Evolutionary conservation across 106 monocot species (phyloP).

Genomic region (Hemerocallis citrina): DNA sequence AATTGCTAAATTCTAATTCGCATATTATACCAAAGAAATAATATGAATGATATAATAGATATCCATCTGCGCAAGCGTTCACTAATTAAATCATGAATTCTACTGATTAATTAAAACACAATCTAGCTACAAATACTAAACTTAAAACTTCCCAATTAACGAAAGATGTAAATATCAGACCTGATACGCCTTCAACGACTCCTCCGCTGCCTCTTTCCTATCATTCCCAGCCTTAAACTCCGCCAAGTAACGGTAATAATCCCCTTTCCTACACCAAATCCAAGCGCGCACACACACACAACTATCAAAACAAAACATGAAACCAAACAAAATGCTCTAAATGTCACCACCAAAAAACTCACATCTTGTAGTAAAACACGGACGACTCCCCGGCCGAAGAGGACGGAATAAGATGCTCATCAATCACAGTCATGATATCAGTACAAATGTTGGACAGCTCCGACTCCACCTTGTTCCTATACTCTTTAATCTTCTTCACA

Average conservation of each 20-base stretch:
- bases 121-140: too few relatives aligned
- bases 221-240: conserved; percentile 54
- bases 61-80: too few relatives aligned
- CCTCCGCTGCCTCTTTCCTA: conserved; percentile 47
- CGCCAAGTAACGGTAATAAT: conserved; percentile 26
- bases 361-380: conserved; percentile 41
- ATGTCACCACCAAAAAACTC: neutral
- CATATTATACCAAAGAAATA: too few relatives aligned
- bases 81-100: too few relatives aligned
- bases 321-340: neutral
- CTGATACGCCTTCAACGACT: conserved; percentile 55
- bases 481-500: conserved; percentile 21
- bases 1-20: too few relatives aligned
- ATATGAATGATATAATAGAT: too few relatives aligned
- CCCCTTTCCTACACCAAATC: conserved; percentile 14
- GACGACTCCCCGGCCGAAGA: conserved; percentile 21
- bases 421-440: conserved; percentile 31
- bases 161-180: conserved; percentile 8
- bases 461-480: conserved; percentile 27
- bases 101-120: too few relatives aligned
- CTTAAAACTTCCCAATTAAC: neutral
- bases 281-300: neutral
- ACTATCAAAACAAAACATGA: neutral
- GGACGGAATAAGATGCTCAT: conserved; percentile 36
- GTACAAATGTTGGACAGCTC: conserved; percentile 31